Base-by-base conservation (phyloP, 345 rosid genomes). In the Kandelia obovata region DNA sequence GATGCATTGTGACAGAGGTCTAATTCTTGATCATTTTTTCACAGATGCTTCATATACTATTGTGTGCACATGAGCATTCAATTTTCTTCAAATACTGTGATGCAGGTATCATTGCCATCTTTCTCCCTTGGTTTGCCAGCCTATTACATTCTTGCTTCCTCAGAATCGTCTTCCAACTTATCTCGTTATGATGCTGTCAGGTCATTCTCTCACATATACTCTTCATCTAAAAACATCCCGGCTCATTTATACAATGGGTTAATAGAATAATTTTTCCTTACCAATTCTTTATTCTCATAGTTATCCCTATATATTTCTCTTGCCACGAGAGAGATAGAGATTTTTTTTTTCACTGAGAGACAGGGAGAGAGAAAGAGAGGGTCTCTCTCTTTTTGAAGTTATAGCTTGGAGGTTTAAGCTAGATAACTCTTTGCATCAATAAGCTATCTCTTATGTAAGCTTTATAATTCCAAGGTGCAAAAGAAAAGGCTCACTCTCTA, bases 51-150 rank as follows among this genome's bases (percentile, higher is more conserved):
- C 17, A 3, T 43, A 43, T 43, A 13, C 16, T 0, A 43, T 43
- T 43, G 49, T 13, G 49, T 43, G 49, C 49, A 11, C 15, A 2
- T 3, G 5, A 5, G 17, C 49, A 3, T 43, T 43, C 49, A 43
- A 43, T 43, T 43, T 13, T 43, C 49, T 43, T 43, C 16, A 10
- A 56, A 37, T 53, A 52, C 53, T 69, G 53, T 25, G 30, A 58
- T 37, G 57, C 75, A 93, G 98, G 96, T 87, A 16, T 89, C 98
- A 32, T 73, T 93, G 71, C 96, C 96, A 69, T 85, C 96, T 0
- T 93, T 91, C 80, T 84, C 98, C 66, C 92, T 87, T 70, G 96
- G 96, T 49, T 80, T 89, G 64, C 98, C 98, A 61, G 97, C 98
- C 21, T 93, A 91, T 78, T 91, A 89, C 53, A 83, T 93, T 66